These are phyloP conservation scores for Calonectria naviculata DNA, from an alignment of 2,329 filamentous ascomycete genomes.

Conservation along the genomic window DNA sequence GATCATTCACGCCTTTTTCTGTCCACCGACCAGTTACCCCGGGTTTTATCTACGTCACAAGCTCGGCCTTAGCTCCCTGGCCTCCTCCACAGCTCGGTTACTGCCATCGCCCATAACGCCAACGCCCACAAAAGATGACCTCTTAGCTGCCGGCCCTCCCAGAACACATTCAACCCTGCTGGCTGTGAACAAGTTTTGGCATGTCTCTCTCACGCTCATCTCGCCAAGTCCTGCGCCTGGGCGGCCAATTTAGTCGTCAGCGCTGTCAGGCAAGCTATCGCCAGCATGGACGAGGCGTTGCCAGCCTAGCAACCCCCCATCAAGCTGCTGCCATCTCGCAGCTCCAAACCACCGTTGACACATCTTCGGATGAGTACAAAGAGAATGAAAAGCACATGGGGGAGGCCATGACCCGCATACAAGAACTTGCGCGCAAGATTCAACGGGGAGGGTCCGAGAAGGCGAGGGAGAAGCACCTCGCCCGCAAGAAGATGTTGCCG, in stretches of 20 bases:
- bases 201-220: conserved; percentile 63
- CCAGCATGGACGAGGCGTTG: conserved; percentile 58
- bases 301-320: conserved; percentile 83
- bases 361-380: conserved; percentile 79
- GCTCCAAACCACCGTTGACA: conserved; percentile 80
- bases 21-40: conserved; percentile 32
- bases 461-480: conserved; percentile 87
- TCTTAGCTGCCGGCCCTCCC: conserved; percentile 8
- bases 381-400: conserved; percentile 85
- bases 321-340: conserved; percentile 87
- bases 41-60: conserved; percentile 32
- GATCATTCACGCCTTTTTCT: neutral
- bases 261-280: conserved; percentile 42
- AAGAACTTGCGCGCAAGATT: conserved; percentile 76
- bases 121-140: conserved; percentile 21
- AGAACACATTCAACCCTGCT: conserved; percentile 1
- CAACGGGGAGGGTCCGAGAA: conserved; percentile 83
- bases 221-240: conserved; percentile 56
- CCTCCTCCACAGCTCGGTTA: conserved; percentile 23
- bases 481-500: conserved; percentile 93
- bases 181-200: conserved; percentile 12
- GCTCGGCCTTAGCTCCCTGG: conserved; percentile 33
- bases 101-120: conserved; percentile 22
- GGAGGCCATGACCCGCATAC: conserved; percentile 75
- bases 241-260: conserved; percentile 49